These are phyloP conservation scores for Capronia americana DNA, from an alignment of 2,329 filamentous ascomycete species.

Conservation along the genomic window DNA sequence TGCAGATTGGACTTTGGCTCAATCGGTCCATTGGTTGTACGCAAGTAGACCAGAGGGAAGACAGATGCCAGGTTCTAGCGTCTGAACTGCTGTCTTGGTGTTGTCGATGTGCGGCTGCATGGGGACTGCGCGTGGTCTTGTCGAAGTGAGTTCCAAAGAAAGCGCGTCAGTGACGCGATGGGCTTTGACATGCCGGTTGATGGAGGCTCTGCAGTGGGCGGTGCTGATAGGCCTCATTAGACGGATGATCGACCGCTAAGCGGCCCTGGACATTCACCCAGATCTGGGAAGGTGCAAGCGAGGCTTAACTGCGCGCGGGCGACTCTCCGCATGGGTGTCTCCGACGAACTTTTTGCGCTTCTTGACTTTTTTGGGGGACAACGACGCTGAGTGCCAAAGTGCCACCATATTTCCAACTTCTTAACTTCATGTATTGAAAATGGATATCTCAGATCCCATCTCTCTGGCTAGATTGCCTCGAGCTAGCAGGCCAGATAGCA, in stretches of 20 bases:
- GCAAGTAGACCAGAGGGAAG: neutral
- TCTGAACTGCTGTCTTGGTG: neutral
- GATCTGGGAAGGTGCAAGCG: neutral
- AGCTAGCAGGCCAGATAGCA: constrained; percentile 49
- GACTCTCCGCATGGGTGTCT: neutral
- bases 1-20: neutral
- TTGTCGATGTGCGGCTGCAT: neutral
- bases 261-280: neutral
- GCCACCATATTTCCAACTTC: neutral
- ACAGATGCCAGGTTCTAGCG: neutral
- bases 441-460: constrained; percentile 54
- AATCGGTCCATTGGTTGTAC: neutral
- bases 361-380: neutral
- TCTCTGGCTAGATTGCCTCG: constrained; percentile 55
- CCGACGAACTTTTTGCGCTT: constrained; percentile 6
- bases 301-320: neutral
- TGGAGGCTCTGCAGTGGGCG: constrained; percentile 13
- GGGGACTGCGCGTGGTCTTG: neutral
- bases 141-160: neutral
- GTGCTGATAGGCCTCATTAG: constrained; percentile 12
- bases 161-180: constrained; percentile 26
- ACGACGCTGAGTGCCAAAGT: neutral
- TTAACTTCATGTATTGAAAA: constrained; percentile 35
- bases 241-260: constrained; percentile 34
- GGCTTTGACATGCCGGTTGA: constrained; percentile 1